A percentile compares a stretch with the other conserved stretches of the same genome.
These are phyloP conservation scores for Tetrahymena malaccensis DNA, from an alignment of 73 alveolate species.

Conservation along the genomic window DNA sequence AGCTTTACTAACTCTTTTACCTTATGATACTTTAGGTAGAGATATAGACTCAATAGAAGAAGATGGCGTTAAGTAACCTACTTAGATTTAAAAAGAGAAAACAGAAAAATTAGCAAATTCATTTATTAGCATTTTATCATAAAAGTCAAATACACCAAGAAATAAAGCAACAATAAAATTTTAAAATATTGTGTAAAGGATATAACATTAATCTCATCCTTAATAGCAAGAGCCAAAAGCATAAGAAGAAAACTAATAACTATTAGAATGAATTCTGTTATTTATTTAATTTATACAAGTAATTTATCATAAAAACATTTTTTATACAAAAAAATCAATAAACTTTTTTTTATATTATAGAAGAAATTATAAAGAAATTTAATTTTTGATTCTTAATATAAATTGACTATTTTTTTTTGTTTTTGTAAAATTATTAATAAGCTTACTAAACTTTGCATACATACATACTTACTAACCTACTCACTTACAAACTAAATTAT, in stretches of 20 bases:
- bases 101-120: background rate
- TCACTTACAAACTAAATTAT: too few relatives aligned
- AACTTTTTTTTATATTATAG: background rate
- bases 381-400: too few relatives aligned
- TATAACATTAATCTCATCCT: background rate
- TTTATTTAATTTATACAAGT: background rate
- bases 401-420: too few relatives aligned
- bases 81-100: background rate
- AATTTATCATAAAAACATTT: background rate
- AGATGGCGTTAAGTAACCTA: background rate
- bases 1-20: background rate
- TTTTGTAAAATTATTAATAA: too few relatives aligned
- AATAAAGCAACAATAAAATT: background rate
- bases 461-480: too few relatives aligned
- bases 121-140: background rate
- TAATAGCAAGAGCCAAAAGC: background rate
- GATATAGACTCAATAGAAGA: slow-evolving; percentile 6
- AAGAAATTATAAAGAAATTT: too few relatives aligned
- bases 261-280: background rate
- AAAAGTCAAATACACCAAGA: background rate
- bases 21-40: slow-evolving; percentile 19
- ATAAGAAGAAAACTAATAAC: background rate
- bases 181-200: background rate
- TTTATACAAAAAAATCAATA: background rate
- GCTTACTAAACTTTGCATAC: too few relatives aligned